A percentile compares a stretch with the other conserved stretches of the same genome.
Conservation (phyloP, 345 rosid species). For the Punica granatum region DNA sequence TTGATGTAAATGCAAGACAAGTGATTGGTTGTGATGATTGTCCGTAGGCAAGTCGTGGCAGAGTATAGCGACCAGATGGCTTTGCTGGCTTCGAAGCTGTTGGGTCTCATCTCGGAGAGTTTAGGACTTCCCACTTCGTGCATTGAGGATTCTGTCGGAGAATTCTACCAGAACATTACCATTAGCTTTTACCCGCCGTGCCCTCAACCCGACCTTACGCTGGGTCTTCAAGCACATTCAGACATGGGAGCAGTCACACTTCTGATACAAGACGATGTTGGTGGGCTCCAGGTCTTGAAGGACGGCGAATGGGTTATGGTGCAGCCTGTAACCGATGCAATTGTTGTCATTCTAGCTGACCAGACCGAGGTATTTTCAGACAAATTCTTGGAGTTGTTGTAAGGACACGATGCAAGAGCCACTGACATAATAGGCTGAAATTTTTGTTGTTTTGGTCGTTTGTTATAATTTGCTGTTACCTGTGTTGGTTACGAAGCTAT, state of each 20-base stretch:
- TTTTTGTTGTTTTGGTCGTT: not conserved
- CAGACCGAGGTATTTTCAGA: conserved; percentile 59
- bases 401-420: not conserved
- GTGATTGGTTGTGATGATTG: conserved; percentile 4
- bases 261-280: conserved; percentile 73
- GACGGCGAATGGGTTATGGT: conserved; percentile 60
- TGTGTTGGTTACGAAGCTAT: no score
- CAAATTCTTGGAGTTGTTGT: not conserved
- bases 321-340: conserved; percentile 50
- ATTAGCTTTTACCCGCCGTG: conserved; percentile 86
- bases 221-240: conserved; percentile 87
- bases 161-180: conserved; percentile 80
- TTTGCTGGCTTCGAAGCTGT: conserved; percentile 45
- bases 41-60: conserved; percentile 40
- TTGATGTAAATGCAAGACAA: not conserved
- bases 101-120: conserved; percentile 61
- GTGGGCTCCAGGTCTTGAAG: conserved; percentile 73
- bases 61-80: conserved; percentile 60
- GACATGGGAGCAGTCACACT: conserved; percentile 80
- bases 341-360: conserved; percentile 66
- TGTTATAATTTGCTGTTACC: no score
- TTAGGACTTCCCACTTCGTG: conserved; percentile 37
- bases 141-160: conserved; percentile 62
- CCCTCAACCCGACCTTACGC: conserved; percentile 79
- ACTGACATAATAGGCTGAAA: not conserved